A percentile compares a stretch with the other conserved stretches of the same genome.
phyloP scores from a whole-genome alignment of 257 asterid species.

The Salvia miltiorrhiza region DNA sequence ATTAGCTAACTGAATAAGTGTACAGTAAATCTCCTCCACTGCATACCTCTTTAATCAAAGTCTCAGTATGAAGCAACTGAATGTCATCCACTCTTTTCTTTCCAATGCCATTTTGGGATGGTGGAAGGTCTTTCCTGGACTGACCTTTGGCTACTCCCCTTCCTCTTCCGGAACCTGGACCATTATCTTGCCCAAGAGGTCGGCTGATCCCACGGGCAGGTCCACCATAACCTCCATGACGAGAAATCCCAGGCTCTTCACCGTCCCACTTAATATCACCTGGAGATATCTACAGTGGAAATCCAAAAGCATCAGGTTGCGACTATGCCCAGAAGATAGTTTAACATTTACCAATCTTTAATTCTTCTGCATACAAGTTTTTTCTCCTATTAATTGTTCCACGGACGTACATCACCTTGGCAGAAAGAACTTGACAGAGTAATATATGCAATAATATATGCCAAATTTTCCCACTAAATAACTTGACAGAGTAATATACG shows the following conservation, averaged over 20 bases:
- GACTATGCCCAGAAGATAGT: background rate
- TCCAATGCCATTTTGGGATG: slow-evolving; percentile 51
- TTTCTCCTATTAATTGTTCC: background rate
- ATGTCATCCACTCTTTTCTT: slow-evolving; percentile 51
- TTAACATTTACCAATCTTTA: background rate
- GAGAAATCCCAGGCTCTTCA: slow-evolving; percentile 48
- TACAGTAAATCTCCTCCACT: background rate
- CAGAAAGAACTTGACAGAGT: background rate
- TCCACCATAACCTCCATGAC: slow-evolving; percentile 43
- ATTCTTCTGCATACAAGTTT: background rate
- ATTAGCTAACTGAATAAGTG: background rate
- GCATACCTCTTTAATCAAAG: slow-evolving; percentile 61
- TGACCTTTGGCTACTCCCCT: slow-evolving; percentile 45
- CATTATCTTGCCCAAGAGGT: slow-evolving; percentile 34
- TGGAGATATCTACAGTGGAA: slow-evolving; percentile 44
- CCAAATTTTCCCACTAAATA: background rate
- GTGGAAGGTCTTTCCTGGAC: slow-evolving; percentile 44
- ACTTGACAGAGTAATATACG: background rate
- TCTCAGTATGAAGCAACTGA: slow-evolving; percentile 61
- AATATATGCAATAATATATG: too few relatives aligned
- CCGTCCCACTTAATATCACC: slow-evolving; percentile 63
- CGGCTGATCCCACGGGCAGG: slow-evolving; percentile 39
- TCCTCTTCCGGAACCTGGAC: slow-evolving; percentile 56
- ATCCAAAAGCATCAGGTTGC: background rate
- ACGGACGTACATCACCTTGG: background rate